These are phyloP conservation scores for Dissophora ornata DNA, from an alignment of 192 early-diverging fungal genomes.

Conservation along the genomic window DNA sequence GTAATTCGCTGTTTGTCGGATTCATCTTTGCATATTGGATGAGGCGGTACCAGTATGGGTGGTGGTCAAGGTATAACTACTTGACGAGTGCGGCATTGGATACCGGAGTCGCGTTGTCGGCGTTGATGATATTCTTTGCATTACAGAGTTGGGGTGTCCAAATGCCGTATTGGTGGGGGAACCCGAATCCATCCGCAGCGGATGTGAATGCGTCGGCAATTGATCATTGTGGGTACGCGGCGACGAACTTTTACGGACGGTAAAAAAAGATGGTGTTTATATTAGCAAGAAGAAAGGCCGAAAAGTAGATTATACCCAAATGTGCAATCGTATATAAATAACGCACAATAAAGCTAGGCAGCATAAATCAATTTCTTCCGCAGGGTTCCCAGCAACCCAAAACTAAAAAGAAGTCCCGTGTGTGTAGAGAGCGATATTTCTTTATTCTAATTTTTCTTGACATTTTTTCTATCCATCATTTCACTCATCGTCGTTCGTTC, in stretches of 20 bases:
- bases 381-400: no score
- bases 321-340: no score
- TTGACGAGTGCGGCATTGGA: constrained; percentile 71
- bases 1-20: constrained; percentile 59
- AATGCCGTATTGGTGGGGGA: constrained; percentile 49
- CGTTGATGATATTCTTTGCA: constrained; percentile 58
- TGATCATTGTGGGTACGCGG: neutral
- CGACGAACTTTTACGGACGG: no score
- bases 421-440: no score
- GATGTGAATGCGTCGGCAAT: neutral
- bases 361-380: no score
- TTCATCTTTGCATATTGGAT: constrained; percentile 66
- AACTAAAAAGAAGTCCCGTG: no score
- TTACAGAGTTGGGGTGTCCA: constrained; percentile 13
- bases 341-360: no score
- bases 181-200: neutral
- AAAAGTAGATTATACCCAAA: no score
- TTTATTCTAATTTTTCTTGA: neutral
- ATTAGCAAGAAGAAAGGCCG: no score
- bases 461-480: neutral
- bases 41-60: constrained; percentile 58
- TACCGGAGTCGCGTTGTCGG: constrained; percentile 62
- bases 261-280: no score
- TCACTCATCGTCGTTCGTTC: constrained; percentile 39
- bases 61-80: constrained; percentile 78